A percentile compares a stretch with the other conserved stretches of the same genome.
phyloP scores from a whole-genome alignment of 2,329 filamentous ascomycete species.

The Colletotrichum lentis region DNA sequence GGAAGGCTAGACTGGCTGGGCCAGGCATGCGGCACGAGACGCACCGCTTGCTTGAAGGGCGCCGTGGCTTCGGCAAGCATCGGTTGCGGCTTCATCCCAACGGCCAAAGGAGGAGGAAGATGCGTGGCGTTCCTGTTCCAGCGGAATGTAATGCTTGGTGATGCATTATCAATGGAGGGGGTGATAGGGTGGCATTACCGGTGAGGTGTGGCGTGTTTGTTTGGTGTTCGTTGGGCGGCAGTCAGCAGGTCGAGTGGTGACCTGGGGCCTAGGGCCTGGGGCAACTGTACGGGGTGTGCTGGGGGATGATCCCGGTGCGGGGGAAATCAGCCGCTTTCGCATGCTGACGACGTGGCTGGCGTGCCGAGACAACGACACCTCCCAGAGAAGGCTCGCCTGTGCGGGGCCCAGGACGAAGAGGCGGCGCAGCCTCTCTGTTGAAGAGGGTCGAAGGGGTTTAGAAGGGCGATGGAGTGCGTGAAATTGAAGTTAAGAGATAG shows the following conservation, averaged over 20 bases:
- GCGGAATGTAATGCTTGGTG: background rate
- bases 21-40: background rate
- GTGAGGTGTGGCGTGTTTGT: conserved; percentile 23
- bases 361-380: conserved; percentile 35
- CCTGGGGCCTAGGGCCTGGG: background rate
- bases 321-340: conserved; percentile 30
- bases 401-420: background rate
- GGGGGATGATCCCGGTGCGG: conserved; percentile 24
- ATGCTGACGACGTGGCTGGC: conserved; percentile 22
- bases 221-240: conserved; percentile 21
- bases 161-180: background rate
- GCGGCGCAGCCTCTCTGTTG: conserved; percentile 7
- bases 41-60: background rate
- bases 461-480: conserved; percentile 4
- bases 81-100: background rate
- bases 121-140: background rate
- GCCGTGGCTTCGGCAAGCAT: conserved; percentile 10
- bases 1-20: too few species aligned
- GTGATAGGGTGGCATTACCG: conserved; percentile 7
- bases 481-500: conserved; percentile 32
- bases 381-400: conserved; percentile 27
- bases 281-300: conserved; percentile 11
- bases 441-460: conserved; percentile 16
- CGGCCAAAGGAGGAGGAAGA: background rate
- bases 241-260: conserved; percentile 19